Evolutionary conservation across 2,329 filamentous ascomycete genomes (phyloP), one percentile per base, ranked within the genome.

Genomic region (Venturiaceae sp.): DNA sequence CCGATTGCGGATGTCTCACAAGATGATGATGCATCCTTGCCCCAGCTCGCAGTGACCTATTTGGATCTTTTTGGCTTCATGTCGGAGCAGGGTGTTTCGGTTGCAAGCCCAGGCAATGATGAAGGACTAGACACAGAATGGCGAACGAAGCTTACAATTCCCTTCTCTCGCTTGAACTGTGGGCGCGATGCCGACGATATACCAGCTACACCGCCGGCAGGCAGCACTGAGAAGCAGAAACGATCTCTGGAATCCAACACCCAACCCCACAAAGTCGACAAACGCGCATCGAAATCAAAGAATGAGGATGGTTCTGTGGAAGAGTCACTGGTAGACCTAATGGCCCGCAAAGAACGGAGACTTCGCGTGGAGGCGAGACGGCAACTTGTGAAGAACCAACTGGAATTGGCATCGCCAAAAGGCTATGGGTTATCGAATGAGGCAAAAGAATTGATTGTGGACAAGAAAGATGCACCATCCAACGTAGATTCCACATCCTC

Each of bases 51-150:
- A 33, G 4, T 46, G 34, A 5, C 11, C 33, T 60, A 58, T 65
- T 65, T 53, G 58, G 62, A 70, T 28, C 75, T 79, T 59, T 89
- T 90, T 66, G 85, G 86, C 23, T 83, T 80, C 9, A 71, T 86
- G 19, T 84, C 85, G 0, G 79, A 82, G 55, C 72, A 78, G 16
- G 86, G 84, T 5, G 66, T 87, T 16, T 85, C 80, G 62, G 59
- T 84, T n/a, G 64, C 50, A 26, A 47, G 23, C 1, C n/a, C 30
- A 8, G 19, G 11, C 21, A 16, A 7, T 0, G 21, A 26, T 34
- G 28, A 11, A 41, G 8, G 16, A 28, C 19, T n/a, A 33, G 30
- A 11, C 41, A 28, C 23, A 64, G 41, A 60, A 55, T 28, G 33
- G 37, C 9, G 37, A 41, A 16, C 34, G 8, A 47, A 50, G 28